Percentiles rank a stretch among this genome's conserved stretches.
phyloP scores from a whole-genome alignment of 129 eudicot species.

The Smallanthus sonchifolius region DNA sequence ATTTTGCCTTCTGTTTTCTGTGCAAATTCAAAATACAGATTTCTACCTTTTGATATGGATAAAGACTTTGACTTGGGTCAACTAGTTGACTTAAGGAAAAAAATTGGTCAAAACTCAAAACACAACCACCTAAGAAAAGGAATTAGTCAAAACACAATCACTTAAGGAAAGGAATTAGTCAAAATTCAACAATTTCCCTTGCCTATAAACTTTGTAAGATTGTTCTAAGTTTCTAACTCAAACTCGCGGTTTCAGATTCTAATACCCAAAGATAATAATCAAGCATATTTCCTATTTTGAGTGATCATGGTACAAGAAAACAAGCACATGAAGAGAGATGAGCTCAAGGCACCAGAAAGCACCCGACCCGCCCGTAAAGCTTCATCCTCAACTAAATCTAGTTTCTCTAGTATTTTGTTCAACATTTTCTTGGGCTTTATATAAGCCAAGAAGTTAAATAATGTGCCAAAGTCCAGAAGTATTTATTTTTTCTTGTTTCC shows the following conservation, averaged over 20 bases:
- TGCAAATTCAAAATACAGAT: background rate
- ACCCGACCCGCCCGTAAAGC: background rate
- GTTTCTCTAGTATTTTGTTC: conserved; percentile 10
- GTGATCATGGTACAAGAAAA: conserved; percentile 9
- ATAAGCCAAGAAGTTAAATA: background rate
- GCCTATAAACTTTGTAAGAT: conserved; percentile 4
- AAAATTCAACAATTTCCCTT: conserved; percentile 8
- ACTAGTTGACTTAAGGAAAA: background rate
- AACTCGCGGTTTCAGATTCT: background rate
- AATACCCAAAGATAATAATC: background rate
- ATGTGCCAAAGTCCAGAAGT: background rate
- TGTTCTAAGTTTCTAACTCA: background rate
- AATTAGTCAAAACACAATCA: conserved; percentile 12
- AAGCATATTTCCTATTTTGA: background rate
- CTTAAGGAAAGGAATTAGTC: conserved; percentile 14
- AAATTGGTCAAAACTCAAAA: conserved; percentile 15
- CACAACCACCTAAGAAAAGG: background rate
- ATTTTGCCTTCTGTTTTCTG: background rate
- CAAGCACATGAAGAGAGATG: conserved; percentile 5
- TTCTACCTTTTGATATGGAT: background rate
- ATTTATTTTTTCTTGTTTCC: background rate
- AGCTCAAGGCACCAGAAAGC: background rate
- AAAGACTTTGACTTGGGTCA: background rate
- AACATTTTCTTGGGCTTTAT: conserved; percentile 19
- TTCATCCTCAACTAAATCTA: conserved; percentile 6